Conservation (phyloP, 2,329 filamentous ascomycete species). For the Neophaeococcomyces mojaviensis region DNA sequence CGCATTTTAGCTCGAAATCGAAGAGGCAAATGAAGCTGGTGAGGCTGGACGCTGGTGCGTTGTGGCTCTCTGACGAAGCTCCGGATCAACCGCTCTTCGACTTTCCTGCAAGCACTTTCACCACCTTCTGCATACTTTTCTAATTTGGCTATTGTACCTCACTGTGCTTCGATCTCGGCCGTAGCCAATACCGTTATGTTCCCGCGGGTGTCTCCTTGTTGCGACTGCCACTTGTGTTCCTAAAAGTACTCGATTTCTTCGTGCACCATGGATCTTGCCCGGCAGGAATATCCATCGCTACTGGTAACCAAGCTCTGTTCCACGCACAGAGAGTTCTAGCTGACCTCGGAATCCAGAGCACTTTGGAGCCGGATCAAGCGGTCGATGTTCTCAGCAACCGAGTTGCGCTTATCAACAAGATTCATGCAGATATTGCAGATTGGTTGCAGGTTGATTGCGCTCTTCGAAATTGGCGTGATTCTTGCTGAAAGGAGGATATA, state of each 20-base stretch:
- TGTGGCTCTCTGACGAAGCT: too few relatives aligned
- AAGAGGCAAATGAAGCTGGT: too few relatives aligned
- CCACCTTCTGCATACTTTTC: too few relatives aligned
- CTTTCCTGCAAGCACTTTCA: too few relatives aligned
- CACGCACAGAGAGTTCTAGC: not conserved
- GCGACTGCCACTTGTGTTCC: not conserved
- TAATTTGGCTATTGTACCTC: too few relatives aligned
- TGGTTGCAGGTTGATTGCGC: slow-evolving; percentile 72
- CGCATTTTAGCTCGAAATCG: too few relatives aligned
- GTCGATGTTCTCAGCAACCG: slow-evolving; percentile 77
- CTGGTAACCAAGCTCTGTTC: not conserved
- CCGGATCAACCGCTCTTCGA: too few relatives aligned
- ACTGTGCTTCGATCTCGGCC: not conserved
- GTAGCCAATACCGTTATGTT: not conserved
- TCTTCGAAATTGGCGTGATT: slow-evolving; percentile 9
- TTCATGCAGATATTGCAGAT: slow-evolving; percentile 89
- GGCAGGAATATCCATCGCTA: slow-evolving; percentile 7
- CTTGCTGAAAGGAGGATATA: slow-evolving; percentile 33
- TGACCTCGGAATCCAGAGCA: slow-evolving; percentile 49
- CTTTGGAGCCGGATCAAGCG: slow-evolving; percentile 73
- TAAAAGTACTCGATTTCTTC: not conserved
- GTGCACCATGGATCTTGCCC: slow-evolving; percentile 6
- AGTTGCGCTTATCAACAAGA: slow-evolving; percentile 73
- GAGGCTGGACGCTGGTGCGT: too few relatives aligned
- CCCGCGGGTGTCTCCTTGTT: not conserved